Evolutionary conservation across 345 rosid genomes (phyloP), one percentile per base, ranked within the genome.

Genomic region (Populus tremula): DNA sequence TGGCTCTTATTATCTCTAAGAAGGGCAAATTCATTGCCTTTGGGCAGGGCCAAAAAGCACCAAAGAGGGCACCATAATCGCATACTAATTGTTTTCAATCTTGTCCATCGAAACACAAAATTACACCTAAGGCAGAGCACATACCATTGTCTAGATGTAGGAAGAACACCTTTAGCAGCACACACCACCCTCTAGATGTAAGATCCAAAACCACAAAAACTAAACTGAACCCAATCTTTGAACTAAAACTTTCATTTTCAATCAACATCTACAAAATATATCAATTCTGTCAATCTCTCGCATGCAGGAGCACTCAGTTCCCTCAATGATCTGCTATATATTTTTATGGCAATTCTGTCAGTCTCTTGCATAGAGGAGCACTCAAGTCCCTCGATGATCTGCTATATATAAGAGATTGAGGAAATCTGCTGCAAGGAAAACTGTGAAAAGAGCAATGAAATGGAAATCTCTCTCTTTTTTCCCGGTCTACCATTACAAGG

Each of bases 81-180:
- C 50, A 45, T 13, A 13, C 50, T 45, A 13, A 20, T 64, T 3
- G 67, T 29, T 12, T 27, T 64, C 66, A 64, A 25, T 27, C 39
- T 13, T 29, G 21, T 65, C 68, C 36, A 65, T 65, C 68, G 17
- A 12, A 64, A 31, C 31, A 66, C 18, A 73, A 13, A 73, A 73
- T 59, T 38, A 6, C 29, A 74, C 77, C 66, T 76, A 36, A 76
- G 10, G 38, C 72, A 76, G 50, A 67, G 66, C 43, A 38, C 41
- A 36, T 17, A 38, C 25, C 50, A 27, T 56, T 54, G 25, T 76
- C 73, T 38, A 69, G 79, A 76, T 69, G 61, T 68, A 54, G 67
- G 73, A 76, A 25, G 49, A 39, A 27, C 68, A 76, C 73, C 79
- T 47, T 38, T 5, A 27, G 17, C 47, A 64, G 64, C 36, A 54